Evolutionary conservation across 2,329 filamentous ascomycete species (phyloP).

Genomic region (Helicocarpus griseus): DNA sequence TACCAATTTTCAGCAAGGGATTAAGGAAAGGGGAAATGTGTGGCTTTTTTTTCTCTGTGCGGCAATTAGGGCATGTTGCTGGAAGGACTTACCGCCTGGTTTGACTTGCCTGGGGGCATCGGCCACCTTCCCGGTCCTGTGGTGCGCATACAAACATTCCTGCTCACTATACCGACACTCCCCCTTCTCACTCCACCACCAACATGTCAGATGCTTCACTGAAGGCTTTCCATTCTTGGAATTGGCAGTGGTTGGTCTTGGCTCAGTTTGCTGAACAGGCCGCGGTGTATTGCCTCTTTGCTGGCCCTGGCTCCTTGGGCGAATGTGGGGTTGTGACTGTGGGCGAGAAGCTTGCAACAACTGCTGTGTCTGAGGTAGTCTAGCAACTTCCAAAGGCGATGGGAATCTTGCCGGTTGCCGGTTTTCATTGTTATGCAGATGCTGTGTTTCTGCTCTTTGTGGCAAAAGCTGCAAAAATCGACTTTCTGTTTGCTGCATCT

Average conservation of each 20-base stretch:
- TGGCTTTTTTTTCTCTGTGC: not conserved
- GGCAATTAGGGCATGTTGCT: not conserved
- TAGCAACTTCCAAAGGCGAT: not conserved
- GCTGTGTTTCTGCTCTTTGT: not conserved
- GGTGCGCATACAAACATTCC: slow-evolving; percentile 20
- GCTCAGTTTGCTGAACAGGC: not conserved
- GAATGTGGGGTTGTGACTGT: not conserved
- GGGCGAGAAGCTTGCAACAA: not conserved
- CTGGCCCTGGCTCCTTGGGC: not conserved
- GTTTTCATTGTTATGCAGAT: slow-evolving; percentile 1
- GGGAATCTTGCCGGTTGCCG: not conserved
- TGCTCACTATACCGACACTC: slow-evolving; percentile 15
- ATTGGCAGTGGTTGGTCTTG: not conserved
- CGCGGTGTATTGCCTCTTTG: not conserved
- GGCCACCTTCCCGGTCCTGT: slow-evolving; percentile 14
- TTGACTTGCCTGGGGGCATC: slow-evolving; percentile 11
- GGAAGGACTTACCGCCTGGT: slow-evolving; percentile 11
- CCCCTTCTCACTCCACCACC: slow-evolving; percentile 18
- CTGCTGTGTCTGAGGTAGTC: not conserved
- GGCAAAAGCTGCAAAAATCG: not conserved
- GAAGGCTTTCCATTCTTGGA: slow-evolving; percentile 5
- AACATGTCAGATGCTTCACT: slow-evolving; percentile 23
- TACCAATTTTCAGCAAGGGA: no score
- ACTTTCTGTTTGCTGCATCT: not conserved
- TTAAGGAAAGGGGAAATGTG: not conserved